Conservation (phyloP, 2,329 filamentous ascomycete species). For the Fusarium guadeloupense region DNA sequence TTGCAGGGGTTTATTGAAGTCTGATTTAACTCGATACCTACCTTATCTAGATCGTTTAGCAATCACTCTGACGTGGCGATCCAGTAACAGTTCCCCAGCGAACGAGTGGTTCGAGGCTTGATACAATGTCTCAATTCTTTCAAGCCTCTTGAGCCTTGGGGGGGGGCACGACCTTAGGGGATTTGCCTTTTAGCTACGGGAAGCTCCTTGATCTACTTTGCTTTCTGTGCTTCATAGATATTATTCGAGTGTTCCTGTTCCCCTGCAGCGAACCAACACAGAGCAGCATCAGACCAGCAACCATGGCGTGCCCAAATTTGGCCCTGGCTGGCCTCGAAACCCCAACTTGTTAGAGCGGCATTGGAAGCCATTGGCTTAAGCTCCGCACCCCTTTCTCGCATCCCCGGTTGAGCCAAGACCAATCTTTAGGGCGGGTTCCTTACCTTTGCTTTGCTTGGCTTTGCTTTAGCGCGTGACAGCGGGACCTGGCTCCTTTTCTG, state of each 20-base stretch:
- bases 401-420: slow-evolving; percentile 24
- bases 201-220: slow-evolving; percentile 31
- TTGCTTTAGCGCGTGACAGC: slow-evolving; percentile 41
- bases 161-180: not conserved
- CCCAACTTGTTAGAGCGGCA: slow-evolving; percentile 26
- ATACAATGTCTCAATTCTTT: slow-evolving; percentile 17
- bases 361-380: slow-evolving; percentile 25
- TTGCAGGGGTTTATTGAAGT: slow-evolving; percentile 12
- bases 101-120: slow-evolving; percentile 17
- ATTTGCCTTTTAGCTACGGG: slow-evolving; percentile 27
- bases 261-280: slow-evolving; percentile 28
- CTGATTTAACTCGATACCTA: slow-evolving; percentile 15
- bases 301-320: slow-evolving; percentile 31
- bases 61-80: slow-evolving; percentile 37
- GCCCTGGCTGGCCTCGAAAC: slow-evolving; percentile 38
- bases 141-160: not conserved
- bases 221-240: too few relatives aligned
- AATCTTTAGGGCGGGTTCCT: slow-evolving; percentile 18
- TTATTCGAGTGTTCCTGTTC: slow-evolving; percentile 10
- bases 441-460: too few relatives aligned
- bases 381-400: slow-evolving; percentile 3
- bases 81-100: slow-evolving; percentile 10
- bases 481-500: slow-evolving; percentile 21
- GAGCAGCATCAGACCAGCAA: slow-evolving; percentile 34
- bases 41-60: slow-evolving; percentile 15